Conservation (phyloP, 352 stramenopile species). For the Phytophthora hybrid region DNA sequence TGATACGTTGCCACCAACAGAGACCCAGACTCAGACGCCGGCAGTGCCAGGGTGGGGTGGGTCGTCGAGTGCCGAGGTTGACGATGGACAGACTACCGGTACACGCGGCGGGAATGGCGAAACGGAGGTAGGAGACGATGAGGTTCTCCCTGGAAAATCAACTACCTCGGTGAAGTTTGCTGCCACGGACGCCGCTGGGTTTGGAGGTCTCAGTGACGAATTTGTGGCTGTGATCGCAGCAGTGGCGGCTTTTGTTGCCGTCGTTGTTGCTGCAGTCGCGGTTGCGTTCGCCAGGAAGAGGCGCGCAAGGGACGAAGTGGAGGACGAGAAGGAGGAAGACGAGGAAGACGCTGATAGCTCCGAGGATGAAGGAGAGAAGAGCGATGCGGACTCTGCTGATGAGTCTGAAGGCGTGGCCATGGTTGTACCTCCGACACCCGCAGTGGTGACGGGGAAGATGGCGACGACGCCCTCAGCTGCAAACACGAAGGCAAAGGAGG, state of each 20-base stretch:
- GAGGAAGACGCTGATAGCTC: not conserved
- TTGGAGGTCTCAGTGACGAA: constrained; percentile 19
- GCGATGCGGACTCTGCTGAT: not conserved
- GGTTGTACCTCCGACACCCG: constrained; percentile 26
- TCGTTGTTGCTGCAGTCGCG: constrained; percentile 24
- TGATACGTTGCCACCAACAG: constrained; percentile 1
- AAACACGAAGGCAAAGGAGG: constrained; percentile 7
- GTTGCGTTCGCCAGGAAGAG: constrained; percentile 34
- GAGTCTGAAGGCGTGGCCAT: constrained; percentile 6
- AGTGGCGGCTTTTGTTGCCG: constrained; percentile 28
- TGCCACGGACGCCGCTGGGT: constrained; percentile 10
- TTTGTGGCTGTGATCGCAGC: constrained; percentile 27
- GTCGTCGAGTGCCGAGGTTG: constrained; percentile 16
- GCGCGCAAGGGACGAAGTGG: constrained; percentile 16
- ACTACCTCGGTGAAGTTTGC: constrained; percentile 19
- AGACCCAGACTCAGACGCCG: constrained; percentile 11
- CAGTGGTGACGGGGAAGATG: constrained; percentile 18
- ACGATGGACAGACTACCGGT: constrained; percentile 1
- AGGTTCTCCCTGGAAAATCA: not conserved
- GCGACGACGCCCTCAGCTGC: constrained; percentile 29
- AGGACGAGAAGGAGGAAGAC: constrained; percentile 20
- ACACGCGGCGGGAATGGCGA: not conserved
- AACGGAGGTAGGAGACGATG: constrained; percentile 22
- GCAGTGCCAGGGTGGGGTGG: constrained; percentile 1
- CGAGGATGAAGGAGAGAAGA: constrained; percentile 1